Evolutionary conservation across 2,329 filamentous ascomycete genomes (phyloP).

Genomic region (Didymella arachidicola): DNA sequence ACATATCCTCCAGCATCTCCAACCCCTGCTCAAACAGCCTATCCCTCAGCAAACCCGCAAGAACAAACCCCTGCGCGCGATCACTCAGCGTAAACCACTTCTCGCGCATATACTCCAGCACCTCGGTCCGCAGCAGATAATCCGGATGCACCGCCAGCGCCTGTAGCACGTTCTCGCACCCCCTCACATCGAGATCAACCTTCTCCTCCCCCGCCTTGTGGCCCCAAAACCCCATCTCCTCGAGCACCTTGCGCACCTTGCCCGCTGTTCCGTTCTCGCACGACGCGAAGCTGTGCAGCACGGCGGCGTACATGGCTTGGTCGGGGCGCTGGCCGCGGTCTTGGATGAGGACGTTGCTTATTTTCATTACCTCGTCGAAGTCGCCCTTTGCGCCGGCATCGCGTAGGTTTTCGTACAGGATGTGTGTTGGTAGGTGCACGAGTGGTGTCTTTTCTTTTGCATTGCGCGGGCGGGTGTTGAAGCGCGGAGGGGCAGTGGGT

Average conservation of each 20-base stretch:
- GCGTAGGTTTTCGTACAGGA: constrained; percentile 45
- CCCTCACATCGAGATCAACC: constrained; percentile 68
- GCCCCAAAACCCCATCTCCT: constrained; percentile 69
- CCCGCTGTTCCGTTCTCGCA: constrained; percentile 69
- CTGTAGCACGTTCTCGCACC: constrained; percentile 76
- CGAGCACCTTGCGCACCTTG: constrained; percentile 68
- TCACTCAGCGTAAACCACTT: constrained; percentile 72
- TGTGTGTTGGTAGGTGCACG: constrained; percentile 34
- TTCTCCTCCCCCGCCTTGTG: constrained; percentile 52
- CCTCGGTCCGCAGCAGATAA: constrained; percentile 74
- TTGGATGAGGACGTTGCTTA: constrained; percentile 67
- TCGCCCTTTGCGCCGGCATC: constrained; percentile 36
- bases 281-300: constrained; percentile 76
- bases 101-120: constrained; percentile 76
- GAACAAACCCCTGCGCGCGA: constrained; percentile 70
- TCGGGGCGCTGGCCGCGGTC: constrained; percentile 64
- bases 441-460: constrained; percentile 25
- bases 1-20: constrained; percentile 71
- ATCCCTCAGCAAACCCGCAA: constrained; percentile 79
- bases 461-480: background rate
- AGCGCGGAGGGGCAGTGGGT: background rate
- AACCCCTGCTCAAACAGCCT: constrained; percentile 83
- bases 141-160: constrained; percentile 85
- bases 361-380: constrained; percentile 39
- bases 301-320: constrained; percentile 71